Evolutionary conservation across 2,329 filamentous ascomycete species (phyloP).

Genomic region (Thermoascus crustaceus): DNA sequence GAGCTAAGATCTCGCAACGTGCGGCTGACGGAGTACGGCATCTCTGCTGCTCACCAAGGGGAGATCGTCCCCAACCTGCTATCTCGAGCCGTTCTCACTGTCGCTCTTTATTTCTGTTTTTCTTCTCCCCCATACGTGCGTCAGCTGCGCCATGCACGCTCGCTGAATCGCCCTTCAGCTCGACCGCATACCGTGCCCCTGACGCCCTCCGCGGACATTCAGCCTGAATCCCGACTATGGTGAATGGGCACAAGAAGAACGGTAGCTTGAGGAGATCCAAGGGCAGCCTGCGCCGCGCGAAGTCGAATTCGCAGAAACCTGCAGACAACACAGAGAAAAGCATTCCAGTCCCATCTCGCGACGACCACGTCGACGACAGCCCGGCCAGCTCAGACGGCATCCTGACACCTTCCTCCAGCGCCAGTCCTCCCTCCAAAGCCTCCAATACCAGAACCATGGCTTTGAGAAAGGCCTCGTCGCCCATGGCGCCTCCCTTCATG

Average conservation of each 20-base stretch:
- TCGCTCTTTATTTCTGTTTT: too few species aligned
- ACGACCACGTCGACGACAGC: constrained; percentile 13
- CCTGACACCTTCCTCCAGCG: constrained; percentile 21
- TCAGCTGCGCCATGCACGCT: too few species aligned
- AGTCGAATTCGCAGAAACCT: constrained; percentile 22
- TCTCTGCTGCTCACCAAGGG: too few species aligned
- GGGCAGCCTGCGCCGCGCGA: constrained; percentile 18
- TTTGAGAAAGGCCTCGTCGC: constrained; percentile 41
- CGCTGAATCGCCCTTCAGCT: too few species aligned
- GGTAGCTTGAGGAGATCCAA: constrained; percentile 21
- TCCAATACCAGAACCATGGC: constrained; percentile 12
- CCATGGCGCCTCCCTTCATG: constrained; percentile 84
- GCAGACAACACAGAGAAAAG: constrained; percentile 15
- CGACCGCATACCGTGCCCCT: too few species aligned
- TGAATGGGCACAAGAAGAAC: constrained; percentile 21
- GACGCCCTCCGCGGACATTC: constrained; percentile 6
- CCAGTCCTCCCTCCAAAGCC: constrained; percentile 14
- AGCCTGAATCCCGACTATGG: constrained; percentile 8
- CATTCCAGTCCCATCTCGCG: constrained; percentile 13
- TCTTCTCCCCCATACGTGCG: too few species aligned
- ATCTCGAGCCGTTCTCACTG: too few species aligned
- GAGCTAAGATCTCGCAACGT: too few species aligned
- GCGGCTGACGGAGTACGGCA: too few species aligned
- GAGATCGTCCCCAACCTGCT: too few species aligned
- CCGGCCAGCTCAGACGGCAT: constrained; percentile 23